These are phyloP conservation scores for Meyerozyma guilliermondii DNA, from an alignment of 1,139 yeast species.

Conservation along the genomic window DNA sequence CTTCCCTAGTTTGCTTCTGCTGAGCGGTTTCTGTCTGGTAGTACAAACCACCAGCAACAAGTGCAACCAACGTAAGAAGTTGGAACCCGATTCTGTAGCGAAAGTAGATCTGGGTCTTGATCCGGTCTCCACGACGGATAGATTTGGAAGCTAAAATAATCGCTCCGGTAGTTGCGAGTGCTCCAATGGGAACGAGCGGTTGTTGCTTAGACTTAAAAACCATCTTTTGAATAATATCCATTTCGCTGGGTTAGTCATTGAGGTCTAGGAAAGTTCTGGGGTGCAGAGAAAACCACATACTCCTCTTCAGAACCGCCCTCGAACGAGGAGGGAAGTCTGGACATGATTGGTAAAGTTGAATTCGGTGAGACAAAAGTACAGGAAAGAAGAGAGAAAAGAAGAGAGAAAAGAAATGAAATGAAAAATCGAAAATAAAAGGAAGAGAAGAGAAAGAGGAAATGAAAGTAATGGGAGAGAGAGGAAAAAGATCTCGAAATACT, in stretches of 20 bases:
- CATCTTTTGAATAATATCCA: conserved; percentile 28
- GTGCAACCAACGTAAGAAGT: conserved; percentile 73
- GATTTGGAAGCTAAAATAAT: conserved; percentile 75
- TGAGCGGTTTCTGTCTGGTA: conserved; percentile 44
- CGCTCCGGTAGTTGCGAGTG: conserved; percentile 75
- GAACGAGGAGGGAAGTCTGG: conserved; percentile 22
- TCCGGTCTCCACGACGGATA: conserved; percentile 64
- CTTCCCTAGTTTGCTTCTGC: conserved; percentile 52
- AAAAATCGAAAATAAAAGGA: no score
- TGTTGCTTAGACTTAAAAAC: conserved; percentile 54
- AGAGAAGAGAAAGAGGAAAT: no score
- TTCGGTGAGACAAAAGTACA: conserved; percentile 8
- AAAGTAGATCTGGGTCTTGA: conserved; percentile 79
- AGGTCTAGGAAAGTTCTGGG: neutral
- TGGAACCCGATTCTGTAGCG: conserved; percentile 88
- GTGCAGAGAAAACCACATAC: conserved; percentile 12
- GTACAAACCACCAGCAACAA: conserved; percentile 71
- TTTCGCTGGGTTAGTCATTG: conserved; percentile 16
- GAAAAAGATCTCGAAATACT: no score
- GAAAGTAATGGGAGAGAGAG: no score
- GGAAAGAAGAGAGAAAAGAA: neutral
- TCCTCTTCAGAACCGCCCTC: conserved; percentile 17
- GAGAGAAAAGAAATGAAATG: neutral
- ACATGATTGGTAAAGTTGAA: conserved; percentile 2
- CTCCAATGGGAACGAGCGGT: conserved; percentile 79